These are phyloP conservation scores for Helotiales sp. DNA, from an alignment of 2,329 filamentous ascomycete genomes.

Conservation along the genomic window DNA sequence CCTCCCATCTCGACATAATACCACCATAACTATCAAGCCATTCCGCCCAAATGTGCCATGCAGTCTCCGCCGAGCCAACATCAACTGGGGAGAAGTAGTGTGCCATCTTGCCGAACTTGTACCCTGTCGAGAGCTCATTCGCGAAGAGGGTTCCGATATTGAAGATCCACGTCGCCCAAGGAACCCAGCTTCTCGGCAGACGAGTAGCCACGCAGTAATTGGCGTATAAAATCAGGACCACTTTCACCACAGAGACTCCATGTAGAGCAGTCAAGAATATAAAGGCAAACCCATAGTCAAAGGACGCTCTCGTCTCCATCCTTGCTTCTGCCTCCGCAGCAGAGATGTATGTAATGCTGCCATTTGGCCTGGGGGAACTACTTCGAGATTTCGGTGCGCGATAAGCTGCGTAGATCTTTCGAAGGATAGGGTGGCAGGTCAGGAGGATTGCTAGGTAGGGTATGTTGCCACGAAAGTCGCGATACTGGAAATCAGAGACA, in stretches of 20 bases:
- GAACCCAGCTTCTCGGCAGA: slow-evolving; percentile 70
- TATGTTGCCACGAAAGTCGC: slow-evolving; percentile 80
- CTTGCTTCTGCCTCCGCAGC: slow-evolving; percentile 51
- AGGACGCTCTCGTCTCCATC: slow-evolving; percentile 70
- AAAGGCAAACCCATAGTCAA: slow-evolving; percentile 80
- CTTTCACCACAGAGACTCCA: slow-evolving; percentile 81
- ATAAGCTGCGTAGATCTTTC: slow-evolving; percentile 65
- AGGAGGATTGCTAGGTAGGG: slow-evolving; percentile 77
- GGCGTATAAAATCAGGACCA: slow-evolving; percentile 73
- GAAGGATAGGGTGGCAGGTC: slow-evolving; percentile 74
- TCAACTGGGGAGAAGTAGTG: slow-evolving; percentile 47
- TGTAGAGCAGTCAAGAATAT: slow-evolving; percentile 79
- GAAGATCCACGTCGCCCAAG: slow-evolving; percentile 82
- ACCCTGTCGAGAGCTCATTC: slow-evolving; percentile 83
- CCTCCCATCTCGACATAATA: slow-evolving; percentile 87
- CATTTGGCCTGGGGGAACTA: slow-evolving; percentile 30
- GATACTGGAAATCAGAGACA: slow-evolving; percentile 86
- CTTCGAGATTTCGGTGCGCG: slow-evolving; percentile 24
- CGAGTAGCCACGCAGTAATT: slow-evolving; percentile 80
- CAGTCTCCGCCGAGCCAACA: slow-evolving; percentile 4
- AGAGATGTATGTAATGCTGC: slow-evolving; percentile 41
- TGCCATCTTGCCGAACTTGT: slow-evolving; percentile 65
- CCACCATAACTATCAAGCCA: slow-evolving; percentile 80
- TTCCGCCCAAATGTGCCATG: slow-evolving; percentile 52
- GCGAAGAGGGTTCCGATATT: slow-evolving; percentile 84